Percentiles rank a stretch among this genome's conserved stretches.
These are phyloP conservation scores for Lagenidium sp. DNA, from an alignment of 352 stramenopile species.

Conservation along the genomic window DNA sequence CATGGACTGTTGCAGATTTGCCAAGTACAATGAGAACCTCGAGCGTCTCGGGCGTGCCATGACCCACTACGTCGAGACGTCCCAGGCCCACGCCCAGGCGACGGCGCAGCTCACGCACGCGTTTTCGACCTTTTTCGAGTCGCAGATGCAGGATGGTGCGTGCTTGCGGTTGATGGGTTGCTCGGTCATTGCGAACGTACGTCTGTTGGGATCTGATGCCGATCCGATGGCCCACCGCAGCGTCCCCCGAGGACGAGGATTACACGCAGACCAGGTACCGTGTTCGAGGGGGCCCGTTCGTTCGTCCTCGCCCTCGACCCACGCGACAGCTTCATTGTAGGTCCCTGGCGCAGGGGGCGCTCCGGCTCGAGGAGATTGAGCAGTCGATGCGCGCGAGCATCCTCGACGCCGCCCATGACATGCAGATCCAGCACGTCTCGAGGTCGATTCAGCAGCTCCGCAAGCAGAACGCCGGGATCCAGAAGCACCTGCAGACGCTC, in stretches of 20 bases:
- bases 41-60: constrained; percentile 20
- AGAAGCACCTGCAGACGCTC: constrained; percentile 20
- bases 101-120: constrained; percentile 20
- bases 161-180: too few species aligned
- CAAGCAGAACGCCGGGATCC: constrained; percentile 14
- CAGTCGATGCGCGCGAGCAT: constrained; percentile 21
- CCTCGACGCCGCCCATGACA: constrained; percentile 19
- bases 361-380: constrained; percentile 23
- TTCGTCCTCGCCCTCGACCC: too few species aligned
- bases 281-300: not conserved
- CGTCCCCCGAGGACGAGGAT: constrained; percentile 12
- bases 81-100: constrained; percentile 16
- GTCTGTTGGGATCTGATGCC: too few species aligned
- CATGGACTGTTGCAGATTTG: constrained; percentile 21
- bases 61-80: constrained; percentile 22
- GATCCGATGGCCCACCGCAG: too few species aligned
- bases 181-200: too few species aligned
- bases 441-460: constrained; percentile 20
- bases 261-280: constrained; percentile 14
- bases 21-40: constrained; percentile 26
- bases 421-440: constrained; percentile 19
- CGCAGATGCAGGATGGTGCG: constrained; percentile 21
- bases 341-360: constrained; percentile 19
- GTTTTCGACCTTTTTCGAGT: constrained; percentile 24
- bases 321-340: too few species aligned